phyloP scores from a whole-genome alignment of 2,329 filamentous ascomycete species.

The Calonectria crousiana region DNA sequence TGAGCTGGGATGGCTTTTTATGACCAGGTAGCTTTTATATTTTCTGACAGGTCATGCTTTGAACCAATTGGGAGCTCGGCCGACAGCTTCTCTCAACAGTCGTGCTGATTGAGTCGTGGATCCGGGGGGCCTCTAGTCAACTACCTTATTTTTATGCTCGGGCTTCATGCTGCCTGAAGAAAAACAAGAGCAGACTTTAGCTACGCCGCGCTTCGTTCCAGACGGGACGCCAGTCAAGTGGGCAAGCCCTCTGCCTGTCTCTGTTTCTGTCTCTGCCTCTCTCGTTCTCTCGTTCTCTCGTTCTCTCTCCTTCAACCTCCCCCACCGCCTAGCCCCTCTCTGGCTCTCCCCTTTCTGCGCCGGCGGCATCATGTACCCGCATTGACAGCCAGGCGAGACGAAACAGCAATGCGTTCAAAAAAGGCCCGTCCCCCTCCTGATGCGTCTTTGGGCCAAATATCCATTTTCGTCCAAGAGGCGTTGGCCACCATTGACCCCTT shows the following conservation, averaged over 20 bases:
- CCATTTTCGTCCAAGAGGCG: constrained; percentile 1
- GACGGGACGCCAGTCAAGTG: not conserved
- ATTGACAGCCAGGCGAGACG: not conserved
- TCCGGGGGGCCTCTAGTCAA: not conserved
- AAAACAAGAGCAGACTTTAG: not conserved
- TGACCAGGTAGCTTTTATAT: not conserved
- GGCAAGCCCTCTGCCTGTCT: no score
- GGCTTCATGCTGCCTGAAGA: not conserved
- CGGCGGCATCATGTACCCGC: constrained; percentile 3
- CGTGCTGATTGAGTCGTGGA: not conserved
- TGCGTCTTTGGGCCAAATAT: not conserved
- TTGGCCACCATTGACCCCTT: not conserved
- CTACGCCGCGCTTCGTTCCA: not conserved
- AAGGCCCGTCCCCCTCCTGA: not conserved
- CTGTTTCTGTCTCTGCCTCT: no score
- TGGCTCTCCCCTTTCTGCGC: not conserved
- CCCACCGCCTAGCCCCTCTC: not conserved
- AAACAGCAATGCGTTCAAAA: not conserved
- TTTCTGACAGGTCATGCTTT: not conserved
- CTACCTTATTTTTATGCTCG: not conserved
- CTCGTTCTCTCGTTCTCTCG: not conserved
- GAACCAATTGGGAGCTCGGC: not conserved
- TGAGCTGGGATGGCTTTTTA: not conserved
- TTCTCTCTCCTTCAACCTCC: not conserved
- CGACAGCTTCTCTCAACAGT: not conserved